Conservation (phyloP, 2,329 filamentous ascomycete species). For the Trichothecium sympodiale region DNA sequence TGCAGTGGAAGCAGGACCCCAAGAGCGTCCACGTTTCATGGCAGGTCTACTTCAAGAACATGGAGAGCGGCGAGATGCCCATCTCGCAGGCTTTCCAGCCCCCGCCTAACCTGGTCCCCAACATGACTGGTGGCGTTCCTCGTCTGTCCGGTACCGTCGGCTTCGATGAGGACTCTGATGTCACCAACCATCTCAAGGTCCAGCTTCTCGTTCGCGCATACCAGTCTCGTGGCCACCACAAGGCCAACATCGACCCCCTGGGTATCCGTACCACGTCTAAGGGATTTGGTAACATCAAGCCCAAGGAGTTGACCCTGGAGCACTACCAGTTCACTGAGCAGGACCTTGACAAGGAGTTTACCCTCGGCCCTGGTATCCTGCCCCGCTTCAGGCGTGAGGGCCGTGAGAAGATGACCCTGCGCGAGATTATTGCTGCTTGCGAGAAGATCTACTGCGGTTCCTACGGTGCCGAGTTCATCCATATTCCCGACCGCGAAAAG, state of each 20-base stretch:
- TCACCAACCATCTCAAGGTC: slow-evolving; percentile 95
- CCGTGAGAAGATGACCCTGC: slow-evolving; percentile 90
- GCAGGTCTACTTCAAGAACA: slow-evolving; percentile 99
- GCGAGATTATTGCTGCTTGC: slow-evolving; percentile 87
- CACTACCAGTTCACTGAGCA: slow-evolving; percentile 93
- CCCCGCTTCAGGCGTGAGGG: slow-evolving; percentile 84
- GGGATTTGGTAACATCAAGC: slow-evolving; percentile 29
- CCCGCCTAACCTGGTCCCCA: slow-evolving; percentile 81
- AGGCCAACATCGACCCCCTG: slow-evolving; percentile 92
- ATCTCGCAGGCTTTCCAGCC: slow-evolving; percentile 95
- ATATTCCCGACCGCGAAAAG: slow-evolving; percentile 93
- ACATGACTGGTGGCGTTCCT: slow-evolving; percentile 67
- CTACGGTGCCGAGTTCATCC: slow-evolving; percentile 98
- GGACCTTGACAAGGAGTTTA: slow-evolving; percentile 87
- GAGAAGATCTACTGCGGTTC: slow-evolving; percentile 94
- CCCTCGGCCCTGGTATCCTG: slow-evolving; percentile 85
- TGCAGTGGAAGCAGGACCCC: slow-evolving; percentile 92
- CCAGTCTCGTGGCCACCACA: slow-evolving; percentile 96
- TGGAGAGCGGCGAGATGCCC: slow-evolving; percentile 97
- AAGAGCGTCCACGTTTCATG: slow-evolving; percentile 93
- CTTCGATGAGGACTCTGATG: slow-evolving; percentile 61
- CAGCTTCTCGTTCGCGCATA: slow-evolving; percentile 95
- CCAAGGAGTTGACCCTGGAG: slow-evolving; percentile 84
- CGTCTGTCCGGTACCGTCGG: slow-evolving; percentile 60
- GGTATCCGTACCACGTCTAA: slow-evolving; percentile 54